Evolutionary conservation across 1,139 yeast species (phyloP).

Genomic region (Tardiomyces blankii): DNA sequence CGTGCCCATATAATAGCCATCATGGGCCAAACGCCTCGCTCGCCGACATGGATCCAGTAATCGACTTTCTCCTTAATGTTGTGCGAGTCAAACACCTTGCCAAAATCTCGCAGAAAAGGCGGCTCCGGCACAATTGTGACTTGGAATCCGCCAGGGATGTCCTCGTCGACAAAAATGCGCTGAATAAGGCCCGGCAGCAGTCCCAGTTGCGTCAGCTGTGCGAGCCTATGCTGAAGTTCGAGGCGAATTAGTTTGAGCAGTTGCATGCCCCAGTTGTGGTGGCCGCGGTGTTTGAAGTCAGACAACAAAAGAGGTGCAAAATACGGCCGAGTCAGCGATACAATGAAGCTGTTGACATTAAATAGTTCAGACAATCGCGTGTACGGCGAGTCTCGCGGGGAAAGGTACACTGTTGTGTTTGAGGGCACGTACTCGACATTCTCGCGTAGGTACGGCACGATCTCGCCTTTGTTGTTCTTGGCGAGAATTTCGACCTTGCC

Average conservation of each 20-base stretch:
- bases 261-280: constrained; percentile 35
- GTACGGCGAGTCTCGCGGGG: constrained; percentile 53
- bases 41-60: constrained; percentile 88
- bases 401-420: constrained; percentile 28
- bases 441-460: constrained; percentile 17
- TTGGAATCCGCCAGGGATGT: constrained; percentile 69
- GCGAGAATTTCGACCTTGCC: constrained; percentile 48
- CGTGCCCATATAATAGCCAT: constrained; percentile 79
- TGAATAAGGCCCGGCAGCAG: constrained; percentile 59
- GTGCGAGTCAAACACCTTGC: constrained; percentile 67
- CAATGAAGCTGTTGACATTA: constrained; percentile 86
- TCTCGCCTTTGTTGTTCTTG: constrained; percentile 38
- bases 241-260: constrained; percentile 36
- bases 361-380: constrained; percentile 82
- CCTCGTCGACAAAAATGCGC: constrained; percentile 78
- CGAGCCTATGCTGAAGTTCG: constrained; percentile 78
- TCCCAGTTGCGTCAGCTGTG: constrained; percentile 70
- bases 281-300: constrained; percentile 60
- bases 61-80: constrained; percentile 57
- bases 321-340: constrained; percentile 86
- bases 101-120: constrained; percentile 50
- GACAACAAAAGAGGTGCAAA: constrained; percentile 79
- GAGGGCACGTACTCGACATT: constrained; percentile 32
- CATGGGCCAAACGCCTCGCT: constrained; percentile 88
- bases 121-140: constrained; percentile 87